Conservation (phyloP, 2,329 filamentous ascomycete genomes). For the Anisogramma anomala region DNA sequence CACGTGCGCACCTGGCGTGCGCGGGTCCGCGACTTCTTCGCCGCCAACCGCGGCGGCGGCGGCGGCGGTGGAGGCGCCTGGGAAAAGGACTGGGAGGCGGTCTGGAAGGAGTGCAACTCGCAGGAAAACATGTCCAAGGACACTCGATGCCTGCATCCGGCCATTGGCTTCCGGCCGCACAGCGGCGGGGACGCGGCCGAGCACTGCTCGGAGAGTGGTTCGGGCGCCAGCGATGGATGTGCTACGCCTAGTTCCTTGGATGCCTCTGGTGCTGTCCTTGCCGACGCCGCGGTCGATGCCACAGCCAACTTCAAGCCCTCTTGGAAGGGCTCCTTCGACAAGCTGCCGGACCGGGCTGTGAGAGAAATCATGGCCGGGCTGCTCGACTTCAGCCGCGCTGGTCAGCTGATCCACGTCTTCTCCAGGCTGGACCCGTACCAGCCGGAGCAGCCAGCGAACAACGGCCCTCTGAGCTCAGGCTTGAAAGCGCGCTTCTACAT, state of each 20-base stretch:
- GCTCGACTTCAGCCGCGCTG: background rate
- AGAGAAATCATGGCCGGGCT: background rate
- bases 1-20: background rate
- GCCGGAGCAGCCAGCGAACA: background rate
- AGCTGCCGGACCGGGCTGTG: background rate
- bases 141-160: too few species aligned
- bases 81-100: background rate
- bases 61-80: background rate
- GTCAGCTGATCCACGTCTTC: constrained; percentile 2
- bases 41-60: too few species aligned
- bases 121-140: background rate
- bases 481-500: constrained; percentile 10
- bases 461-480: too few species aligned
- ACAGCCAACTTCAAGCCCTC: background rate
- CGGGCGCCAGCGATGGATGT: too few species aligned
- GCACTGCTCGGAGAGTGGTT: too few species aligned
- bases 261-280: background rate
- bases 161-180: too few species aligned
- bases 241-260: background rate
- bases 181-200: too few species aligned
- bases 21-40: background rate
- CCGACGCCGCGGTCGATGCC: too few species aligned
- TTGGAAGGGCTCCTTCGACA: background rate
- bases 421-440: constrained; percentile 3
- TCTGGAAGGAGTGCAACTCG: too few species aligned